phyloP scores from a whole-genome alignment of 768 basidiomycete genomes.

The Terana coerulea region DNA sequence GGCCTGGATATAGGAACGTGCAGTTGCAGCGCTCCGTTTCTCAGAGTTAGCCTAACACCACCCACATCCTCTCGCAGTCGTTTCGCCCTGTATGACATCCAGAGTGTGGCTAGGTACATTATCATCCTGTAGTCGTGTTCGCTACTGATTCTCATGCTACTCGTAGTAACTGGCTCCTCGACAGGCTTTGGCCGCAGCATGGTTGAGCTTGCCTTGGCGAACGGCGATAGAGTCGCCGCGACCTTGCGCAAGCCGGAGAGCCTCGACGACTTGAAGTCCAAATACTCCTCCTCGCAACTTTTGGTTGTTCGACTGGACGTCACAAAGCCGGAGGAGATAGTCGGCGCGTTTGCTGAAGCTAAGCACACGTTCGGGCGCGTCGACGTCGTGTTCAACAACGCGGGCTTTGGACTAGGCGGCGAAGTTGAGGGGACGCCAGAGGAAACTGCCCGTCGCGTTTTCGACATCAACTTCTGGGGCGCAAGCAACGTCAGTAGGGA shows the following conservation, averaged over 20 bases:
- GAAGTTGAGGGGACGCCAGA: conserved; percentile 37
- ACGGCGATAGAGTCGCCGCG: conserved; percentile 40
- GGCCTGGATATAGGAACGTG: too few species aligned
- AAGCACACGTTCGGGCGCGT: conserved; percentile 37
- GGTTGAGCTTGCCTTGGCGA: conserved; percentile 29
- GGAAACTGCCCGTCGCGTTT: conserved; percentile 29
- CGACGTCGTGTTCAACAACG: conserved; percentile 47
- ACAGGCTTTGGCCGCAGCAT: conserved; percentile 36
- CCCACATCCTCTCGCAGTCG: not conserved
- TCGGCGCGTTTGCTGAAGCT: conserved; percentile 31
- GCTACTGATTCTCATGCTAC: not conserved
- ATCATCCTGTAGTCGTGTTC: not conserved
- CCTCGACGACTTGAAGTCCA: conserved; percentile 19
- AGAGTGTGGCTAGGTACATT: not conserved
- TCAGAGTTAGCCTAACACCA: too few species aligned
- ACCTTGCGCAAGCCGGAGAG: conserved; percentile 31
- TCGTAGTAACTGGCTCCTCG: conserved; percentile 42
- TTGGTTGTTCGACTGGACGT: conserved; percentile 39
- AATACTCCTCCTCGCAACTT: conserved; percentile 30
- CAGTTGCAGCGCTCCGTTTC: too few species aligned
- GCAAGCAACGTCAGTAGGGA: conserved; percentile 14
- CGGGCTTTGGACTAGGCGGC: conserved; percentile 27
- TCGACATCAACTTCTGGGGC: conserved; percentile 33
- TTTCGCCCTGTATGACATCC: not conserved
- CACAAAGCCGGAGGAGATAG: conserved; percentile 27